Conservation (phyloP, 805 yeast genomes). For the Lipomyces starkeyi region DNA sequence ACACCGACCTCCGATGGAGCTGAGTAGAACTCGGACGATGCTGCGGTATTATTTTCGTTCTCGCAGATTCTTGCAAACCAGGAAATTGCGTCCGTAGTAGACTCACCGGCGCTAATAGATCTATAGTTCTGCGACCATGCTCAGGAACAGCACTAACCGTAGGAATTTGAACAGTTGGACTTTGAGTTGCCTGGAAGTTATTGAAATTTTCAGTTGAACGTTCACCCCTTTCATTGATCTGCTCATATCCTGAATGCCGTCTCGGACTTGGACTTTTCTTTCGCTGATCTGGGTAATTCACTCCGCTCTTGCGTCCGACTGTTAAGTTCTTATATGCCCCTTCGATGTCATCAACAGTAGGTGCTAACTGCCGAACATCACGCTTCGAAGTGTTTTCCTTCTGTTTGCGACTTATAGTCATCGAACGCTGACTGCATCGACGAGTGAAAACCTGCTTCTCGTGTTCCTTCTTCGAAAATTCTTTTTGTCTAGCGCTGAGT, state of each 20-base stretch:
- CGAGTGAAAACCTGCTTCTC: neutral
- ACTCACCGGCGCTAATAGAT: too few species aligned
- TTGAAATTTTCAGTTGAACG: neutral
- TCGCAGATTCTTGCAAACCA: too few species aligned
- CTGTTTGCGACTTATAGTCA: constrained; percentile 9
- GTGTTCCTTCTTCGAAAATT: constrained; percentile 15
- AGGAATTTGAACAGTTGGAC: too few species aligned
- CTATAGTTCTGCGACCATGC: too few species aligned
- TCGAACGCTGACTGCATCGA: constrained; percentile 14
- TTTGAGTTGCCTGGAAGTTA: too few species aligned
- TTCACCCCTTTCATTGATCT: neutral
- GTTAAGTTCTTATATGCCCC: neutral
- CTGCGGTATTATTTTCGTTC: too few species aligned
- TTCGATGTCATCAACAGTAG: neutral
- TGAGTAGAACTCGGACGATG: too few species aligned
- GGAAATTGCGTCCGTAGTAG: too few species aligned
- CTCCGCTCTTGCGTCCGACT: neutral
- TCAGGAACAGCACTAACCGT: too few species aligned
- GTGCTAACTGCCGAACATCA: neutral
- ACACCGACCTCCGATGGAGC: too few species aligned
- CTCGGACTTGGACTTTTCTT: too few species aligned
- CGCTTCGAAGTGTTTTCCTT: neutral
- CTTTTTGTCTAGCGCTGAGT: neutral
- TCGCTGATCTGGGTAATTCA: too few species aligned
- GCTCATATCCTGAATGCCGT: neutral